Evolutionary conservation across 2,329 filamentous ascomycete species (phyloP), one percentile per base, ranked within the genome.

Genomic region (Colletotrichum cuscutae): DNA sequence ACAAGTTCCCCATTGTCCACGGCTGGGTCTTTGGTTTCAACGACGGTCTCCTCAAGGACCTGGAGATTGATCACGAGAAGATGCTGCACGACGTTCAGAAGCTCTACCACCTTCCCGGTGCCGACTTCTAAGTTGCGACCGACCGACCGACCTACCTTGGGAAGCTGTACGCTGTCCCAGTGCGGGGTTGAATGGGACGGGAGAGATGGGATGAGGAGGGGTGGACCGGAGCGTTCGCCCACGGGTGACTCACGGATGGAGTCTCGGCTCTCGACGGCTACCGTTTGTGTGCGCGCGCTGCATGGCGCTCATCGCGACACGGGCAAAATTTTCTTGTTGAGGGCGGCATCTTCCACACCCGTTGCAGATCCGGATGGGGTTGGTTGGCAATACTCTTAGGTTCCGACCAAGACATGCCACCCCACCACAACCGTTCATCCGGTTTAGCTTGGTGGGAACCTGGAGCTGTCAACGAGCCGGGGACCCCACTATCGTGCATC

Each of bases 11-110:
- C 65, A 87, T 94, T 74, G 91, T 94, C 65, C 92, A 93, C 82
- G 92, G 91, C 46, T 94, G 91, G 91, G 91, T 93, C 57, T 94
- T 94, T 84, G 90, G 88, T 74, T 91, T 94, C 77, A 82, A 89
- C 65, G 90, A 93, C 77, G 92, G 92, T 11, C 81, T 92, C 77
- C 84, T 94, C 71, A 91, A 89, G 80, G 90, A 92, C 78, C 82
- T 92, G 72, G 85, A 92, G 78, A 85, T 92, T 75, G 87, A 92
- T 78, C 90, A 91, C 75, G 86, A 90, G 82, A 80, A 82, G 13
- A 86, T 94, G 80, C 81, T 92, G 57, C 81, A 80, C 66, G 85
- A 87, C 72, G 88, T 92, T 65, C 88, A 91, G 84, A 92, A 91
- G 86, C 90, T 92, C 77, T 92, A 92, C 81, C 88, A 91, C 80